phyloP scores from a whole-genome alignment of 805 yeast species.

The Zygosaccharomyces bisporus region DNA sequence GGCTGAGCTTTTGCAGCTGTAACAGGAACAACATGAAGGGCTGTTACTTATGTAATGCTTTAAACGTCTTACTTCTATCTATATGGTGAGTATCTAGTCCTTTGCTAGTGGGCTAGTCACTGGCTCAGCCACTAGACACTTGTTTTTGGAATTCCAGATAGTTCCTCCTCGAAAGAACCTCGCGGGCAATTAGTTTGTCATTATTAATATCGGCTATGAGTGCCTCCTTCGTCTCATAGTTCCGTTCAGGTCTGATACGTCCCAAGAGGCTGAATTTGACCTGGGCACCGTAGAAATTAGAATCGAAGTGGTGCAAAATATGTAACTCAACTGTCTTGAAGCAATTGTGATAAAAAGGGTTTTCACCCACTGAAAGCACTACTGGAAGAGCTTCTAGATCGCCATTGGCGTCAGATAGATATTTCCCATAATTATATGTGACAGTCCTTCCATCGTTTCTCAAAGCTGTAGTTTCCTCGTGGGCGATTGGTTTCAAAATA shows the following conservation, averaged over 20 bases:
- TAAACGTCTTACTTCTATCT: not conserved
- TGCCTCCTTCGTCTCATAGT: slow-evolving; percentile 81
- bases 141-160: slow-evolving; percentile 7
- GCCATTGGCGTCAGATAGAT: slow-evolving; percentile 35
- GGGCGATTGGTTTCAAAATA: slow-evolving; percentile 28
- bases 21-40: not conserved
- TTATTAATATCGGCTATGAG: slow-evolving; percentile 75
- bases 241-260: slow-evolving; percentile 83
- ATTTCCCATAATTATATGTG: slow-evolving; percentile 58
- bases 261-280: slow-evolving; percentile 74
- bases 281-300: slow-evolving; percentile 77
- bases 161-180: slow-evolving; percentile 7
- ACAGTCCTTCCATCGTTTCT: slow-evolving; percentile 43
- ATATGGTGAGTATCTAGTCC: not conserved
- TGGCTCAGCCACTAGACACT: not conserved
- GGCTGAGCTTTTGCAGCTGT: not conserved
- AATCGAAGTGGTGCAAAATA: slow-evolving; percentile 65
- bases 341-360: slow-evolving; percentile 81
- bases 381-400: slow-evolving; percentile 61
- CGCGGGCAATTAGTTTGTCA: slow-evolving; percentile 68
- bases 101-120: not conserved
- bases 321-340: slow-evolving; percentile 85
- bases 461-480: slow-evolving; percentile 22
- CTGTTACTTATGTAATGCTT: too few relatives aligned
- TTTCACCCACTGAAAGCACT: slow-evolving; percentile 96